phyloP scores from a whole-genome alignment of 2,329 filamentous ascomycete species.

The Myriosclerotinia scirpicola region DNA sequence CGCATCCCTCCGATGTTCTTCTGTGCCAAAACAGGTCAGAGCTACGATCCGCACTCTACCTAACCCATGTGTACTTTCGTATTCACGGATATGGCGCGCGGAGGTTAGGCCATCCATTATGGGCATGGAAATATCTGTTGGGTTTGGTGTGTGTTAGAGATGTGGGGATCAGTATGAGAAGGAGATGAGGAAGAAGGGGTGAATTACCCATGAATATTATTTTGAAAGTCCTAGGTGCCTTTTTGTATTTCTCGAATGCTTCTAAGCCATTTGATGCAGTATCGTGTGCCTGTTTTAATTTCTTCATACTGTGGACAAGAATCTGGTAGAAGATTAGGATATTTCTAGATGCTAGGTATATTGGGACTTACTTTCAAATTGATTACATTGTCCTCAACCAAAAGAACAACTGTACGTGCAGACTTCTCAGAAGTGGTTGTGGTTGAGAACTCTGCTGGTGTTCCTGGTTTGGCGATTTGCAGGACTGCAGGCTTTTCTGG shows the following conservation, averaged over 20 bases:
- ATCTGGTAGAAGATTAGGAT: conserved; percentile 23
- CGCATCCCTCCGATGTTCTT: conserved; percentile 49
- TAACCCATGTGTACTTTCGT: conserved; percentile 46
- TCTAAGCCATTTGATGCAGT: conserved; percentile 48
- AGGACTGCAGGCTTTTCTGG: neutral
- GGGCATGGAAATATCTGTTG: conserved; percentile 55
- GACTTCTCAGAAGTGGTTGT: neutral
- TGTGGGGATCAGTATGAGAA: neutral
- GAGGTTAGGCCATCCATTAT: conserved; percentile 52
- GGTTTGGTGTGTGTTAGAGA: neutral
- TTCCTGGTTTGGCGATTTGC: neutral
- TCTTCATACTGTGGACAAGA: conserved; percentile 34
- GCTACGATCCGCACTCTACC: conserved; percentile 49
- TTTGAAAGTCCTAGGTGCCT: conserved; percentile 28
- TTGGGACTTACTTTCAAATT: conserved; percentile 38
- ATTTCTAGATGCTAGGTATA: neutral
- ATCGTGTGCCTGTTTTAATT: conserved; percentile 35
- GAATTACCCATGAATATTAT: conserved; percentile 41
- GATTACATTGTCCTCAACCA: conserved; percentile 45
- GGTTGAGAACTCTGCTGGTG: neutral
- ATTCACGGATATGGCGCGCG: conserved; percentile 49
- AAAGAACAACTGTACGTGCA: conserved; percentile 33
- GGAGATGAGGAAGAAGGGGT: neutral
- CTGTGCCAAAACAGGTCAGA: conserved; percentile 51
- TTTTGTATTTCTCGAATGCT: conserved; percentile 44